A percentile compares a stretch with the other conserved stretches of the same genome.
phyloP scores from a whole-genome alignment of 2,329 filamentous ascomycete genomes.

The Colletotrichum camelliae region DNA sequence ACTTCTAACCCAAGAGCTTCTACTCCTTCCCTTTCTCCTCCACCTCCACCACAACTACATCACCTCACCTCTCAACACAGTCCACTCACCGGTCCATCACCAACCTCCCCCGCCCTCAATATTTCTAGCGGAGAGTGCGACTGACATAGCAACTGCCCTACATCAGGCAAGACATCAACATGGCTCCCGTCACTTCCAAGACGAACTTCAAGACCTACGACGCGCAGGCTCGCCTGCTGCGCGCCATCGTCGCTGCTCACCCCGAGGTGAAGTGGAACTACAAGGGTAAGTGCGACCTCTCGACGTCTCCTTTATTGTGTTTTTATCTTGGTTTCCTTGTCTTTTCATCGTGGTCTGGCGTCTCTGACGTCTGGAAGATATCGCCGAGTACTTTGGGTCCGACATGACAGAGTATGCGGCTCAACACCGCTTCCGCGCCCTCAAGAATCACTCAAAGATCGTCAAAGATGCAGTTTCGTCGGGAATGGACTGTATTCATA shows the following conservation, averaged over 20 bases:
- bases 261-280: conserved; percentile 62
- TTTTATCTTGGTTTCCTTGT: not conserved
- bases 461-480: conserved; percentile 39
- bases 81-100: not conserved
- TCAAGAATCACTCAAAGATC: conserved; percentile 46
- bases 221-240: conserved; percentile 63
- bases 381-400: conserved; percentile 52
- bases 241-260: conserved; percentile 65
- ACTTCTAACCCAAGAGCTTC: not conserved
- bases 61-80: not conserved
- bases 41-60: not conserved
- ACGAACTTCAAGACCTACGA: conserved; percentile 67
- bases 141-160: not conserved
- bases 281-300: conserved; percentile 54
- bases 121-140: not conserved
- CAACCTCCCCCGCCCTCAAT: not conserved
- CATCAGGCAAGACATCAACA: conserved; percentile 30
- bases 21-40: not conserved
- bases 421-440: conserved; percentile 57
- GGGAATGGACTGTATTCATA: conserved; percentile 47
- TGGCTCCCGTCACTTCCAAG: conserved; percentile 47
- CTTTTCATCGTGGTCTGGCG: not conserved
- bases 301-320: not conserved
- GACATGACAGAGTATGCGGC: conserved; percentile 52
- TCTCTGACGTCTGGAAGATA: conserved; percentile 41